Conservation (phyloP, 2,329 filamentous ascomycete species). For the Trichoderma semiorbis region DNA sequence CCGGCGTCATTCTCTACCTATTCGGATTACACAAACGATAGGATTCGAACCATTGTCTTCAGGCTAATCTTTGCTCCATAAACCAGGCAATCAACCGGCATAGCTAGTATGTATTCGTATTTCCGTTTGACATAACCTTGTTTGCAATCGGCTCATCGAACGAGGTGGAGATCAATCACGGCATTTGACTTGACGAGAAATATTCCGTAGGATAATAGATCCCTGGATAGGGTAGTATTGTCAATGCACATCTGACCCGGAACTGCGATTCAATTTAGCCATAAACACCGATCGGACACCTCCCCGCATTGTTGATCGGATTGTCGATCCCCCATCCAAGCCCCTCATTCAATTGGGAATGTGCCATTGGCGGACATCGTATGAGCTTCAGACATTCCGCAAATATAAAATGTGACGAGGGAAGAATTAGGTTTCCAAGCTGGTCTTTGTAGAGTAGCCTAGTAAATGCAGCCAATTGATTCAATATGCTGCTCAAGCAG, state of each 20-base stretch:
- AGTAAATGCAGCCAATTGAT: not conserved
- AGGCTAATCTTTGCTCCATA: not conserved
- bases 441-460: not conserved
- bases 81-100: not conserved
- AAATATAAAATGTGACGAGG: not conserved
- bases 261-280: not conserved
- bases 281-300: not conserved
- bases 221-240: not conserved
- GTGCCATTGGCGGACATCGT: not conserved
- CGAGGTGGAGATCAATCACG: not conserved
- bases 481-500: not conserved
- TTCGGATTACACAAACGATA: not conserved
- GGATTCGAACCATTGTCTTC: not conserved
- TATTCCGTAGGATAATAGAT: conserved; percentile 11
- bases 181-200: not conserved
- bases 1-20: not conserved
- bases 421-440: not conserved
- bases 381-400: not conserved
- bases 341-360: not conserved
- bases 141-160: not conserved
- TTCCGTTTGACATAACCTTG: not conserved
- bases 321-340: not conserved
- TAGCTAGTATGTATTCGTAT: not conserved
- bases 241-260: not conserved
- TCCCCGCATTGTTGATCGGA: conserved; percentile 7